These are phyloP conservation scores for Macrophomina phaseolina DNA, from an alignment of 2,329 filamentous ascomycete genomes.

Conservation along the genomic window DNA sequence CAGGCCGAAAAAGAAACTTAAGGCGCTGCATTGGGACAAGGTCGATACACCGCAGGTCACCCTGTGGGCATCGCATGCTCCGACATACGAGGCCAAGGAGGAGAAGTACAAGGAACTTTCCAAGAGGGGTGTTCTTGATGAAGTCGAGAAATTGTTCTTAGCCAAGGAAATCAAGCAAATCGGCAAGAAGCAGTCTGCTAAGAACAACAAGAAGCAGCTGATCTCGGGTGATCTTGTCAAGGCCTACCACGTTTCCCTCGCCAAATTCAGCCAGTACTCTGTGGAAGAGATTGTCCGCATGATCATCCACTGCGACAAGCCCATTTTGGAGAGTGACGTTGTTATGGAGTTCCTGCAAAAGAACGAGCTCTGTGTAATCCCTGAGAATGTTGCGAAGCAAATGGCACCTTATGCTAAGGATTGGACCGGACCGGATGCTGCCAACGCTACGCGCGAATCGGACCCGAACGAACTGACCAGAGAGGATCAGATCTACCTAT, in stretches of 20 bases:
- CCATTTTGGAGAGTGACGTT: constrained; percentile 85
- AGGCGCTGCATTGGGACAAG: constrained; percentile 99
- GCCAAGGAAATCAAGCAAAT: constrained; percentile 95
- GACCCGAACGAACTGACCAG: constrained; percentile 88
- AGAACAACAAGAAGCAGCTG: constrained; percentile 96
- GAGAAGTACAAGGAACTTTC: constrained; percentile 95
- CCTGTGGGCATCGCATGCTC: constrained; percentile 87
- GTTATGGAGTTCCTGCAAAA: constrained; percentile 97
- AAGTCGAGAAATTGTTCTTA: constrained; percentile 96
- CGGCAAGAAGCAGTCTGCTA: constrained; percentile 72
- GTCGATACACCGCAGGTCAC: constrained; percentile 90
- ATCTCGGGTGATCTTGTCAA: constrained; percentile 79
- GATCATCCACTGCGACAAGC: constrained; percentile 93
- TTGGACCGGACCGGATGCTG: constrained; percentile 88
- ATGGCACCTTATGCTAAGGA: constrained; percentile 97
- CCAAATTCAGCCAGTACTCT: constrained; percentile 86
- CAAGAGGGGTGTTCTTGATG: constrained; percentile 92
- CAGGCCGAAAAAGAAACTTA: constrained; percentile 98
- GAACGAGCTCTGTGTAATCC: constrained; percentile 89
- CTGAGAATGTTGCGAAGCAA: constrained; percentile 86
- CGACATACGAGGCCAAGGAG: constrained; percentile 87
- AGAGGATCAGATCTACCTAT: constrained; percentile 94
- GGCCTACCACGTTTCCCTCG: constrained; percentile 73
- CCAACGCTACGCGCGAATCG: constrained; percentile 77
- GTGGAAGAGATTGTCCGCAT: constrained; percentile 87